Base-by-base conservation (phyloP, 1,284 basidiomycete species). In the Cryptococcus maquisensis region DNA sequence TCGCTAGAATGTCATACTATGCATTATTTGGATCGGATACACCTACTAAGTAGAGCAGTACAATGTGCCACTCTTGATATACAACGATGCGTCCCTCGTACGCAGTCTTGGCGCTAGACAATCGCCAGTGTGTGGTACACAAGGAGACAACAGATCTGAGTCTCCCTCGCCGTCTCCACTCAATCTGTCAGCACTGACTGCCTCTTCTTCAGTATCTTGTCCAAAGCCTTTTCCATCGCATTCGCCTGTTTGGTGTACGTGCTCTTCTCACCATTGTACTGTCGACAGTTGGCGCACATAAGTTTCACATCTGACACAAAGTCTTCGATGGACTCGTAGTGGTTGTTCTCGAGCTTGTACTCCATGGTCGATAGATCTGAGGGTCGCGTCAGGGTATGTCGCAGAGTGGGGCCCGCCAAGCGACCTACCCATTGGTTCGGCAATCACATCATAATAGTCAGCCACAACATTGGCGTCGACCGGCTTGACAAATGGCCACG, bases 361-460 rank as follows among this genome's bases (percentile, higher is more conserved):
- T 93, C 88, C 86, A 98, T 97, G 2, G 90, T 96, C 51, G 81
- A 81, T 56, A 98, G 83, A 73, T 98, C 95, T 93, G 68, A 8
- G 62, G 26, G 10, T 24, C 26, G 35, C n/a, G 5, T 26, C 38
- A 51, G 28, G 16, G 10, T 16, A 12, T 26, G 32, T 39, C 45
- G 35, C 15, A 28, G n/a, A 36, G 20, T 23, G 48, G 23, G n/a
- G 1, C 7, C 28, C 28, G 28, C 28, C 28, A 32, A 6, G 21
- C 23, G 16, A 79, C 84, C 56, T 63, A 92, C 92, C 94, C 94
- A 98, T 98, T 0, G 95, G 95, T 53, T 87, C 80, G 67, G 86
- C 88, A 73, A 98, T 88, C 49, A 93, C 86, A 18, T 90, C 85
- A 73, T 93, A 91, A 72, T 98, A 98, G 72, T 97, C 95, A 4